Conservation (phyloP, 2,329 filamentous ascomycete species). For the Colletotrichum magnum region DNA sequence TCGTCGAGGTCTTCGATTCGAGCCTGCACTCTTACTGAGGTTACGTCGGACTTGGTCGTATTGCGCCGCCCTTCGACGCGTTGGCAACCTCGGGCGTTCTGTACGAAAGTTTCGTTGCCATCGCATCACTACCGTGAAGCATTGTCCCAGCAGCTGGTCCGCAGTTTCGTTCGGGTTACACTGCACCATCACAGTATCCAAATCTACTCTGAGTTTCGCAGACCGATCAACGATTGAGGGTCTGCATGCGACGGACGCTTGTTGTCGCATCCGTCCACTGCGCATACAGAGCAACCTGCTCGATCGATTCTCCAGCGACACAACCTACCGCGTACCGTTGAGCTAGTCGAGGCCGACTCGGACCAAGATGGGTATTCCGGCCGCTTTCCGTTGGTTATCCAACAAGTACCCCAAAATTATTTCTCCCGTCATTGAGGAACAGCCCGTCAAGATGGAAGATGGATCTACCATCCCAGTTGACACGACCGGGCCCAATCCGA, state of each 20-base stretch:
- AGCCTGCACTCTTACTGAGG: no score
- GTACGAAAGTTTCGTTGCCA: not conserved
- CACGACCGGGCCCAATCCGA: slow-evolving; percentile 87
- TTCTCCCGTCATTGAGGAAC: slow-evolving; percentile 89
- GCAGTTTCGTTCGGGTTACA: no score
- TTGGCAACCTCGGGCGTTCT: not conserved
- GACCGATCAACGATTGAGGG: no score
- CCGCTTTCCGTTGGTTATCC: slow-evolving; percentile 96
- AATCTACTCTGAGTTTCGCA: no score
- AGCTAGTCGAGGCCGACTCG: not conserved
- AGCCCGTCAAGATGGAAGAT: slow-evolving; percentile 83
- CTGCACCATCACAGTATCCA: no score
- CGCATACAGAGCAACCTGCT: not conserved
- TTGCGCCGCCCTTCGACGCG: no score
- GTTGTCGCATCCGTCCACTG: no score
- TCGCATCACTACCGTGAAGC: not conserved
- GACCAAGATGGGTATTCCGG: slow-evolving; percentile 87
- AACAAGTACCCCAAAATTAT: slow-evolving; percentile 99
- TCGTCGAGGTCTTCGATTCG: no score
- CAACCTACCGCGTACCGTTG: not conserved
- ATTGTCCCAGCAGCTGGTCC: not conserved
- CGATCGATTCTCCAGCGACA: not conserved
- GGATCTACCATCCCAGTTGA: slow-evolving; percentile 89
- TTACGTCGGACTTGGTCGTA: no score
- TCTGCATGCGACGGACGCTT: no score